A percentile compares a stretch with the other conserved stretches of the same genome.
Evolutionary conservation across 768 basidiomycete species (phyloP).

Genomic region (Tylopilus plumbeoviolaceoides): DNA sequence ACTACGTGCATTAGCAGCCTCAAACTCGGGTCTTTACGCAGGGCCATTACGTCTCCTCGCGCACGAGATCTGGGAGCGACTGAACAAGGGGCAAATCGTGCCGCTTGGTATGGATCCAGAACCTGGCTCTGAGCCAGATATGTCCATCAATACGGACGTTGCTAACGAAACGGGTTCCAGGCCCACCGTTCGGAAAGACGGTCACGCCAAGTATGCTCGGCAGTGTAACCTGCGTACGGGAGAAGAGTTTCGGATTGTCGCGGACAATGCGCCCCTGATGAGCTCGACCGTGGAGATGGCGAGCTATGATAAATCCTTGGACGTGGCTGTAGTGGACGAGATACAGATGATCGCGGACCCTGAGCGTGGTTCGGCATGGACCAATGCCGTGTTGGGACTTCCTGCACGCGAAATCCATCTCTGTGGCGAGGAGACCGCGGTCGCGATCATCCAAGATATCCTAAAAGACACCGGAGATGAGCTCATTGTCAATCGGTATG

Average conservation of each 20-base stretch:
- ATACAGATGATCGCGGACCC: constrained; percentile 91
- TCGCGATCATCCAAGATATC: constrained; percentile 70
- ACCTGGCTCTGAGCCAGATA: constrained; percentile 35
- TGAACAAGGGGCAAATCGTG: constrained; percentile 87
- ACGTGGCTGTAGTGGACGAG: constrained; percentile 94
- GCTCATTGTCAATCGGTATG: constrained; percentile 72
- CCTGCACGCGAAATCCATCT: constrained; percentile 83
- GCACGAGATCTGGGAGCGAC: constrained; percentile 88
- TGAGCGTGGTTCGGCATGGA: constrained; percentile 80
- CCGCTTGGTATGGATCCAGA: constrained; percentile 58
- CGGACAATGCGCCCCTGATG: constrained; percentile 48
- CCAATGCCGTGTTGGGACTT: constrained; percentile 70
- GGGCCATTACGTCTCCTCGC: constrained; percentile 92
- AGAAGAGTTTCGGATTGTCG: constrained; percentile 78
- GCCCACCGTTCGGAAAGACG: constrained; percentile 31
- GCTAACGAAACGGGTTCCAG: constrained; percentile 18
- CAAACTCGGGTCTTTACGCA: constrained; percentile 74
- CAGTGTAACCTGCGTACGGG: constrained; percentile 88
- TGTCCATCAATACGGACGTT: constrained; percentile 32
- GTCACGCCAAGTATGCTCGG: constrained; percentile 50
- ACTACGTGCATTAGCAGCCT: constrained; percentile 78
- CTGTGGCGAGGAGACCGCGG: constrained; percentile 91
- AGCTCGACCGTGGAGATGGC: constrained; percentile 97
- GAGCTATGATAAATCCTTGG: constrained; percentile 36
- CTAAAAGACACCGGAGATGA: constrained; percentile 80